Evolutionary conservation across 1,139 yeast genomes (phyloP), one percentile per base, ranked within the genome.

Genomic region (Trichomonascaceae sp.): DNA sequence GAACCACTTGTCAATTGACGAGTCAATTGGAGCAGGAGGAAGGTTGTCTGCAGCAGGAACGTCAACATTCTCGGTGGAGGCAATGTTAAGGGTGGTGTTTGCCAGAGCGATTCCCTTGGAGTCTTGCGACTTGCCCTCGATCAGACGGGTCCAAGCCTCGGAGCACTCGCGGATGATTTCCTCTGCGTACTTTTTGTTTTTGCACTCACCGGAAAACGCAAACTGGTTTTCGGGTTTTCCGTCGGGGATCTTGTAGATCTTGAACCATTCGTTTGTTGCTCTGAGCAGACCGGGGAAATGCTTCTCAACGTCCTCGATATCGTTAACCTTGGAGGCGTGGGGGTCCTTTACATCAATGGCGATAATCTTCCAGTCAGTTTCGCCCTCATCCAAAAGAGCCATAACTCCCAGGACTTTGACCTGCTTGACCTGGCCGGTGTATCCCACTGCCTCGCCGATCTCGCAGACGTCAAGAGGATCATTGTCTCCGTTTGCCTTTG

Each of bases 1-100:
- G 74, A 89, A 89, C 98, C 98, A 89, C 70, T 89, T 89, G 74
- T 89, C 97, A 58, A 89, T 67, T 38, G 96, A 84, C 64, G 82
- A 76, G 69, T 89, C 98, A 60, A 89, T 82, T 62, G 95, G 93
- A 45, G 93, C 96, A 55, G 92, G 87, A 43, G 85, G 69, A 47
- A 66, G 62, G 44, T 79, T 73, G 51, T 74, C 53, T 28, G 49
- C 54, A 26, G 43, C 39, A 26, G 96, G 92, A 39, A 82, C 57
- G 30, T 46, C 43, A 36, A 64, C 48, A 37, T 61, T 65, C 45
- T 70, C 71, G 43, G 44, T 35, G 31, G 36, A 41, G 46, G 89
- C 63, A 42, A 65, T 58, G 28, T 69, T 39, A 56, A 85, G 69
- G 39, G 94, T 77, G 47, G 89, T 65, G 74, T 82, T 85, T 48